A percentile compares a stretch with the other conserved stretches of the same genome.
phyloP scores from a whole-genome alignment of 2,329 filamentous ascomycete species.

The Scedosporium apiospermum region DNA sequence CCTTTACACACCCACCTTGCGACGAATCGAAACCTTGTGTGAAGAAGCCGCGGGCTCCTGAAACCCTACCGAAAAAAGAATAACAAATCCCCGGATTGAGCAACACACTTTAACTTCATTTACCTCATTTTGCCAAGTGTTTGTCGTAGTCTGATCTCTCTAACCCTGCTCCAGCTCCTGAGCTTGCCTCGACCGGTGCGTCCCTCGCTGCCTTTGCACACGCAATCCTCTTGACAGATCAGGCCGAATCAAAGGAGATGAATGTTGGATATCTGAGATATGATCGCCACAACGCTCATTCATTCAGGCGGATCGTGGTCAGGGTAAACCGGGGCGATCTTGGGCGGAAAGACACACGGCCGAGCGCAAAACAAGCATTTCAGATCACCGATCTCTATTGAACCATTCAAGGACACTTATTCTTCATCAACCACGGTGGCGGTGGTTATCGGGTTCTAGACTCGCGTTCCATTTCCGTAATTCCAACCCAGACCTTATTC shows the following conservation, averaged over 20 bases:
- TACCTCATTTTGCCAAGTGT: background rate
- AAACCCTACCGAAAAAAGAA: background rate
- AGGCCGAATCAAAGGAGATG: background rate
- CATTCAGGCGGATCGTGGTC: background rate
- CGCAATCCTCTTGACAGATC: background rate
- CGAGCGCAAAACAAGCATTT: background rate
- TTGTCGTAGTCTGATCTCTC: background rate
- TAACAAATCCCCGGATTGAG: background rate
- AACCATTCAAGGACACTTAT: background rate
- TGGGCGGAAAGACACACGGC: background rate
- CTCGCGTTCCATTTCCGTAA: background rate
- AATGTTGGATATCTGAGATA: background rate
- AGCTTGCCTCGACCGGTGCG: background rate
- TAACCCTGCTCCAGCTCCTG: no score
- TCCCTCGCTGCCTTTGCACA: background rate
- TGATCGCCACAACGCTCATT: background rate
- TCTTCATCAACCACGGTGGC: background rate
- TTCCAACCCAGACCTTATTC: background rate
- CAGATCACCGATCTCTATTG: background rate
- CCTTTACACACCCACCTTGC: background rate
- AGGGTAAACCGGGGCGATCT: background rate
- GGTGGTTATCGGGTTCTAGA: background rate
- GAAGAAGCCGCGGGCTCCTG: background rate
- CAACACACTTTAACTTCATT: background rate
- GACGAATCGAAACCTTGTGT: background rate